A percentile compares a stretch with the other conserved stretches of the same genome.
These are phyloP conservation scores for Paraglomus brasilianum DNA, from an alignment of 192 early-diverging fungal species.

Conservation along the genomic window DNA sequence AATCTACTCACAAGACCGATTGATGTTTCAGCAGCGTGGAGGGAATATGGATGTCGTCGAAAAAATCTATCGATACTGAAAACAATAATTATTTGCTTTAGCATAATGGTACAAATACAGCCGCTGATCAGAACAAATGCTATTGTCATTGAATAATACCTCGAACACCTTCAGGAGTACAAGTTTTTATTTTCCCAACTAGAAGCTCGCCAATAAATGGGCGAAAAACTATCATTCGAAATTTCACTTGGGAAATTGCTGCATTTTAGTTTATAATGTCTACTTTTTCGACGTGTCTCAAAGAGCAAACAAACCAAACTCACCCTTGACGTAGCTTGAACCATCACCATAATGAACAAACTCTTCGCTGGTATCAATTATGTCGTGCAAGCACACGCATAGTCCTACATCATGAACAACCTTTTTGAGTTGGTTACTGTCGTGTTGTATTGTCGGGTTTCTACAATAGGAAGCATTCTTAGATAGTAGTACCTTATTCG, in stretches of 20 bases:
- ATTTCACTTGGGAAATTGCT: conserved; percentile 52
- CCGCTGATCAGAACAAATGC: not conserved
- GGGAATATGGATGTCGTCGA: conserved; percentile 89
- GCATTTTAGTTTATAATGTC: not conserved
- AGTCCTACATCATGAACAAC: conserved; percentile 87
- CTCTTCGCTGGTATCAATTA: conserved; percentile 80
- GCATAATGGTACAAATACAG: not conserved
- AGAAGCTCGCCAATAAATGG: conserved; percentile 89
- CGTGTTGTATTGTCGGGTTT: not conserved
- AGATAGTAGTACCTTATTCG: conserved; percentile 73
- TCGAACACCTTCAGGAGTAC: conserved; percentile 65
- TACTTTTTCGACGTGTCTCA: no score
- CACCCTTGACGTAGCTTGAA: conserved; percentile 72
- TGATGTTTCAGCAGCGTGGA: conserved; percentile 56
- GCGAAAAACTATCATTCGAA: conserved; percentile 86
- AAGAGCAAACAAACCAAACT: conserved; percentile 6
- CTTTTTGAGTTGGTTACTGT: conserved; percentile 33
- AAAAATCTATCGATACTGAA: conserved; percentile 79
- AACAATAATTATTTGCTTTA: conserved; percentile 6
- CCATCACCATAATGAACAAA: conserved; percentile 81
- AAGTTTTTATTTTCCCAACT: conserved; percentile 72
- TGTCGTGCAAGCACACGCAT: conserved; percentile 81
- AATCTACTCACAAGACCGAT: conserved; percentile 61
- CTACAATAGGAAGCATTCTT: not conserved
- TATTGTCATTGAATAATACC: conserved; percentile 41